phyloP scores from a whole-genome alignment of 345 rosid genomes.

The Trapa bicornis region DNA sequence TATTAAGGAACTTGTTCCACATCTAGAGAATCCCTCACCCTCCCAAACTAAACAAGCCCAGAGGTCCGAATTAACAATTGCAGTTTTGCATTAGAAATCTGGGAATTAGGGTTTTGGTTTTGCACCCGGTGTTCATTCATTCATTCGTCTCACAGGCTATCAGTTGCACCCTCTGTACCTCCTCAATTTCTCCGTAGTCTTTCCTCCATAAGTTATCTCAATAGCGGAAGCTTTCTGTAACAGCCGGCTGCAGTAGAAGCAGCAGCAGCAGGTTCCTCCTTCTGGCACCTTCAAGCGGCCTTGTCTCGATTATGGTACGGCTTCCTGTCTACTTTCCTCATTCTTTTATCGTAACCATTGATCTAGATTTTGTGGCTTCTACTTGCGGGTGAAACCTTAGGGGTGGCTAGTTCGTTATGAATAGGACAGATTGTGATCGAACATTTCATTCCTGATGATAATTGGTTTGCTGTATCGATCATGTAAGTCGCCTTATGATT shows the following conservation, averaged over 20 bases:
- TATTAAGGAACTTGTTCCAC: background rate
- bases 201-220: background rate
- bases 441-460: background rate
- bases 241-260: slow-evolving; percentile 15
- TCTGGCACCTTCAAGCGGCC: slow-evolving; percentile 41
- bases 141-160: background rate
- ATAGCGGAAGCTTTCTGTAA: slow-evolving; percentile 70
- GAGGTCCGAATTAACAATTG: background rate
- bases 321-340: background rate
- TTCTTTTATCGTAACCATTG: background rate
- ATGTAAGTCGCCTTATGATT: background rate
- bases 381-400: background rate
- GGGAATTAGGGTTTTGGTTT: slow-evolving; percentile 8
- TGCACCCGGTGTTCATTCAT: background rate
- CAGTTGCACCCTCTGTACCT: background rate
- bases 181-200: background rate
- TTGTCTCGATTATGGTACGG: slow-evolving; percentile 49
- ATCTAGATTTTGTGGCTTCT: background rate
- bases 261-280: slow-evolving; percentile 12
- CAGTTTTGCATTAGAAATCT: background rate
- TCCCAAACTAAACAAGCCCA: background rate
- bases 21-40: background rate
- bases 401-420: background rate
- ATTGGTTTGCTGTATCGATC: background rate
- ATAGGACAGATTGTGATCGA: background rate